Conservation (phyloP, 306 rosid genomes). For the Quercus wislizeni region DNA sequence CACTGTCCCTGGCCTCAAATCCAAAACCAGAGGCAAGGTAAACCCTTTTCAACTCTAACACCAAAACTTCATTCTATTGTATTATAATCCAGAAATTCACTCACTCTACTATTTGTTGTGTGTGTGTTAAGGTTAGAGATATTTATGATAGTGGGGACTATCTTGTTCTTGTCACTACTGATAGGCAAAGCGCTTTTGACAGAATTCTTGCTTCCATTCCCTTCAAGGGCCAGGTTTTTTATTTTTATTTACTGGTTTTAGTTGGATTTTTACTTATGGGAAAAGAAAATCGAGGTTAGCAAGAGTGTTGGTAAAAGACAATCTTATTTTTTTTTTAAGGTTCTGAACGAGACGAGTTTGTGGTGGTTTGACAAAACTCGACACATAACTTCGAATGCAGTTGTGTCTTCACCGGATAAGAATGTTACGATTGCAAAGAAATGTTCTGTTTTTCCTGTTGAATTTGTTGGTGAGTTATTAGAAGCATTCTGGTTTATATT, state of each 20-base stretch:
- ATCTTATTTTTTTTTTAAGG: constrained; percentile 40
- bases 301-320: not conserved
- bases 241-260: not conserved
- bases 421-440: constrained; percentile 91
- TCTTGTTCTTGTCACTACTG: constrained; percentile 84
- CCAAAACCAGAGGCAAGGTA: constrained; percentile 93
- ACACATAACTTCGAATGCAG: constrained; percentile 79
- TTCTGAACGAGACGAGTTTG: constrained; percentile 86
- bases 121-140: constrained; percentile 66
- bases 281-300: not conserved
- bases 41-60: not conserved
- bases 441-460: constrained; percentile 94
- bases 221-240: constrained; percentile 85
- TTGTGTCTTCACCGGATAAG: constrained; percentile 71
- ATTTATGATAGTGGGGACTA: constrained; percentile 80
- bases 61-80: not conserved
- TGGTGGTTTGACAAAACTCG: constrained; percentile 95
- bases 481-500: not conserved
- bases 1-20: constrained; percentile 73
- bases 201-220: constrained; percentile 98
- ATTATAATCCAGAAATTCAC: not conserved
- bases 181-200: constrained; percentile 94
- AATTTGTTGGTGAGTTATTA: constrained; percentile 81
- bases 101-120: not conserved
- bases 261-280: not conserved